A percentile compares a stretch with the other conserved stretches of the same genome.
Evolutionary conservation across 768 basidiomycete species (phyloP).

Genomic region (Mycena chlorophos): DNA sequence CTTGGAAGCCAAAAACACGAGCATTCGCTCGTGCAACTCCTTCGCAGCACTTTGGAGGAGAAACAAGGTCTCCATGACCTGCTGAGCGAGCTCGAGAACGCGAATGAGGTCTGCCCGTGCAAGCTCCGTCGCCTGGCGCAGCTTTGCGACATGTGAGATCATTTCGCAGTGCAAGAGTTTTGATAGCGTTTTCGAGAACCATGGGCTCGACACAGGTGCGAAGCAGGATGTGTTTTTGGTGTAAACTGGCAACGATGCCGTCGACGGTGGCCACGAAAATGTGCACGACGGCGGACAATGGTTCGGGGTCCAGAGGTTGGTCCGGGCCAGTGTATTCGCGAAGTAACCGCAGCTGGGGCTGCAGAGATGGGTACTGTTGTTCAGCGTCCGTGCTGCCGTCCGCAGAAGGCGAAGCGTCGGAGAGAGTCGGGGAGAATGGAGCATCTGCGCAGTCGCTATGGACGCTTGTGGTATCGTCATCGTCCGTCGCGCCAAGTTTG

Average conservation of each 20-base stretch:
- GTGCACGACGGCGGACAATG: constrained; percentile 6
- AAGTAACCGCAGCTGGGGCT: constrained; percentile 7
- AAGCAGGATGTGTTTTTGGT: constrained; percentile 5
- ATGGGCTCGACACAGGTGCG: not conserved
- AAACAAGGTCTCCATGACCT: not conserved
- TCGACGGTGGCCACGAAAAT: constrained; percentile 7
- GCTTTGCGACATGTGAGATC: not conserved
- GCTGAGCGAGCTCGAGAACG: not conserved
- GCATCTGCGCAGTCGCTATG: constrained; percentile 16
- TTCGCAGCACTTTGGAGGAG: not conserved
- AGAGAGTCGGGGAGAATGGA: constrained; percentile 3
- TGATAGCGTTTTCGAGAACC: not conserved
- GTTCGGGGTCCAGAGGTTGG: constrained; percentile 6
- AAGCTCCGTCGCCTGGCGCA: not conserved
- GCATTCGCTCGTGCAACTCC: not conserved
- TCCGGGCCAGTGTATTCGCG: constrained; percentile 3
- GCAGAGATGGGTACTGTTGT: constrained; percentile 10
- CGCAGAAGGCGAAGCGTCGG: not conserved
- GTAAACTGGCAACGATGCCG: constrained; percentile 3
- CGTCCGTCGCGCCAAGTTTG: constrained; percentile 3
- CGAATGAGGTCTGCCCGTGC: not conserved
- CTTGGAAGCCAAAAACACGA: not conserved
- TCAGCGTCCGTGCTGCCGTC: not conserved
- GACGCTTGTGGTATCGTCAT: constrained; percentile 10
- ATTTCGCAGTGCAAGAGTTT: not conserved